A percentile compares a stretch with the other conserved stretches of the same genome.
These are phyloP conservation scores for Suillus clintonianus DNA, from an alignment of 768 basidiomycete species.

Conservation along the genomic window DNA sequence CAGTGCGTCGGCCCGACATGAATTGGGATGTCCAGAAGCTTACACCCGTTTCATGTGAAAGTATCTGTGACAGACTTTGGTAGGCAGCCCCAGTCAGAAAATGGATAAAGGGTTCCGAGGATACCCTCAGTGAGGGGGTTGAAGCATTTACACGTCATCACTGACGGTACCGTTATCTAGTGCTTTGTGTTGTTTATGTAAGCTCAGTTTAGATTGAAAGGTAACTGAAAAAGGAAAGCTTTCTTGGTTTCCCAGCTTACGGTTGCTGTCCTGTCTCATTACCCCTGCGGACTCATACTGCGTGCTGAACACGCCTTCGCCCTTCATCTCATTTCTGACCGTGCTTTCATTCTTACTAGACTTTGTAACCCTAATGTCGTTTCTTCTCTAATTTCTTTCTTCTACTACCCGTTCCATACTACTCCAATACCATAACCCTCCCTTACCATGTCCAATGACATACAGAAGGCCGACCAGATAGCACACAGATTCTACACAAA, in stretches of 20 bases:
- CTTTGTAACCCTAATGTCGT: slow-evolving; percentile 31
- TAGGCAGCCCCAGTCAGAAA: too few relatives aligned
- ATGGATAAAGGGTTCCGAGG: too few relatives aligned
- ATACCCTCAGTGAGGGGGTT: too few relatives aligned
- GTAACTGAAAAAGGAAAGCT: slow-evolving; percentile 1
- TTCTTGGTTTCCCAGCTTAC: slow-evolving; percentile 1
- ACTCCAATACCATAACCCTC: slow-evolving; percentile 6
- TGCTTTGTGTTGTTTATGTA: background rate
- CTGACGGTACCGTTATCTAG: too few relatives aligned
- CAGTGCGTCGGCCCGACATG: too few relatives aligned
- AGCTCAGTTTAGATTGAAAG: background rate
- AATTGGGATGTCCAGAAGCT: too few relatives aligned
- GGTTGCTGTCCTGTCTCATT: slow-evolving; percentile 4
- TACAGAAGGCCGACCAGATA: slow-evolving; percentile 81
- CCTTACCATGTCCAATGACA: slow-evolving; percentile 53
- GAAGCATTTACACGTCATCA: background rate
- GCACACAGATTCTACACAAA: slow-evolving; percentile 83
- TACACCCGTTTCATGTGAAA: background rate
- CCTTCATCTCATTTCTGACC: background rate
- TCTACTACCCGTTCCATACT: slow-evolving; percentile 24
- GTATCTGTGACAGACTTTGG: too few relatives aligned
- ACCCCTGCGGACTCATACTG: slow-evolving; percentile 5
- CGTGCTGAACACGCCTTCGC: slow-evolving; percentile 6
- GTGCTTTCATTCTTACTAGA: slow-evolving; percentile 14
- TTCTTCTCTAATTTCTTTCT: slow-evolving; percentile 25